phyloP scores from a whole-genome alignment of 257 asterid species.

The Solanum peruvianum region DNA sequence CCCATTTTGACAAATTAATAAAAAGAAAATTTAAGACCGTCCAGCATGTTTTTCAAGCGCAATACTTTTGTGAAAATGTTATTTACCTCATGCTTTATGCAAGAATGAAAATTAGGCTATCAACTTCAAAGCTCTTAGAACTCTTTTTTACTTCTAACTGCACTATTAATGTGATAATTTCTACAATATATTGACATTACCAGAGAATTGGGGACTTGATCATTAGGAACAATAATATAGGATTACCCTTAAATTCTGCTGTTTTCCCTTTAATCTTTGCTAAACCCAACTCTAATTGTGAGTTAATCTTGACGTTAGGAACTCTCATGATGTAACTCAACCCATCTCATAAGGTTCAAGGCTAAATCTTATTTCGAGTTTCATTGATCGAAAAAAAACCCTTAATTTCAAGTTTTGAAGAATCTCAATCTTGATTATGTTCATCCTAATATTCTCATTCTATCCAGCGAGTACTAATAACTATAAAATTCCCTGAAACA shows the following conservation, averaged over 20 bases:
- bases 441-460: neutral
- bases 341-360: neutral
- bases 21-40: neutral
- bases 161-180: neutral
- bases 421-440: neutral
- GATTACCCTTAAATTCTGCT: neutral
- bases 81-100: neutral
- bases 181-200: neutral
- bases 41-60: neutral
- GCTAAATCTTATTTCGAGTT: neutral
- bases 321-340: neutral
- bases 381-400: neutral
- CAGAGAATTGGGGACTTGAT: neutral
- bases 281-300: neutral
- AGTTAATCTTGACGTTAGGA: neutral
- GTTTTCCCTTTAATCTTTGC: neutral
- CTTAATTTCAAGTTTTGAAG: neutral
- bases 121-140: neutral
- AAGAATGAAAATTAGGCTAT: neutral
- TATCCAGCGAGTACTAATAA: neutral
- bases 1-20: neutral
- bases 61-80: neutral
- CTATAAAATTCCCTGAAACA: neutral
- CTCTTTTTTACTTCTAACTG: neutral
- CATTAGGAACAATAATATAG: neutral